Evolutionary conservation across 1,139 yeast species (phyloP).

Genomic region (Trichomonascaceae sp.): DNA sequence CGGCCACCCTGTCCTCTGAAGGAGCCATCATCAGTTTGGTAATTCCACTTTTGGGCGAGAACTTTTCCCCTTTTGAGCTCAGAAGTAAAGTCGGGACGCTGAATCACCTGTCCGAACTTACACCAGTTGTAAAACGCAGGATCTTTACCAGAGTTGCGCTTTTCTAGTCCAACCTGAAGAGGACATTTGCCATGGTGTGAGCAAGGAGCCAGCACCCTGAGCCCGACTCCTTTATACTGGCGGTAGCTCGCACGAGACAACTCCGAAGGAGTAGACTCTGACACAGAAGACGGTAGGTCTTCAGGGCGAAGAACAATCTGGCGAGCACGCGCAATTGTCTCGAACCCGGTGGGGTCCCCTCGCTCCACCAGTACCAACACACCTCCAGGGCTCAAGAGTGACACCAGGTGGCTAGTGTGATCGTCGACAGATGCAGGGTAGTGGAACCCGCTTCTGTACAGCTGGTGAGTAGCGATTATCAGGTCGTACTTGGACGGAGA

Average conservation of each 20-base stretch:
- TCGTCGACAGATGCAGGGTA: slow-evolving; percentile 68
- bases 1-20: slow-evolving; percentile 29
- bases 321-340: slow-evolving; percentile 78
- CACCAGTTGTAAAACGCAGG: slow-evolving; percentile 43
- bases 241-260: no score
- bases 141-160: slow-evolving; percentile 49
- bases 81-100: slow-evolving; percentile 62
- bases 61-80: slow-evolving; percentile 76
- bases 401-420: slow-evolving; percentile 46
- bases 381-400: slow-evolving; percentile 62
- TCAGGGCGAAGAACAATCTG: slow-evolving; percentile 83
- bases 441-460: slow-evolving; percentile 38
- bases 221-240: slow-evolving; percentile 4
- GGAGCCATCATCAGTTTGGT: slow-evolving; percentile 29
- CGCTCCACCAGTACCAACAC: slow-evolving; percentile 68
- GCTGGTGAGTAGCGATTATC: slow-evolving; percentile 74
- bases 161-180: slow-evolving; percentile 61
- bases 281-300: slow-evolving; percentile 38
- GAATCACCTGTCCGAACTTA: slow-evolving; percentile 57
- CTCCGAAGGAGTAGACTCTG: slow-evolving; percentile 59
- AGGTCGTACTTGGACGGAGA: slow-evolving; percentile 44
- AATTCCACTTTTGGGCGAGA: slow-evolving; percentile 56
- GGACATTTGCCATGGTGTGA: slow-evolving; percentile 85
- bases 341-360: slow-evolving; percentile 85
- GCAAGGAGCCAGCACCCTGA: slow-evolving; percentile 69